Evolutionary conservation across 2,329 filamentous ascomycete genomes (phyloP).

Genomic region (Pseudogymnoascus sp.): DNA sequence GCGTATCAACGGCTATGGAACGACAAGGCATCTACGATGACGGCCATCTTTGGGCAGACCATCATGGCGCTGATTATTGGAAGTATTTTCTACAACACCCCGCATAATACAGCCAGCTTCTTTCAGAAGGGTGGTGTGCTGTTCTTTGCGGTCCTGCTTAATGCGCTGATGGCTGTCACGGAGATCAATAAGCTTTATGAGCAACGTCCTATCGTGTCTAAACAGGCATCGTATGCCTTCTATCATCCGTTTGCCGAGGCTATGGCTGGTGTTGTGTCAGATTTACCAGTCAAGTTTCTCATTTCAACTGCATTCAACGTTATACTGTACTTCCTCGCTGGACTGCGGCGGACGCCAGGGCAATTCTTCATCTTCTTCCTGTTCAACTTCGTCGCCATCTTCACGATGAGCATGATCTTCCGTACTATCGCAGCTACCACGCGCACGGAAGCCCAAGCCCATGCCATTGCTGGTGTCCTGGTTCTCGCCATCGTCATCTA

Average conservation of each 20-base stretch:
- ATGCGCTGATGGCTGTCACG: constrained; percentile 53
- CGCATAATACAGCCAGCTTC: constrained; percentile 44
- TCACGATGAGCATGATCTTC: constrained; percentile 81
- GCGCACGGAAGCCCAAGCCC: constrained; percentile 55
- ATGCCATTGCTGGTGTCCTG: constrained; percentile 49
- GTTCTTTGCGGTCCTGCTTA: constrained; percentile 60
- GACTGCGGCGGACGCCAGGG: constrained; percentile 62
- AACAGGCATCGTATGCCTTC: constrained; percentile 36
- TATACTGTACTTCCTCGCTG: constrained; percentile 66
- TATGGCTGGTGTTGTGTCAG: constrained; percentile 44
- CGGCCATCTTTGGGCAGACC: constrained; percentile 17
- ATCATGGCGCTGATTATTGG: constrained; percentile 53
- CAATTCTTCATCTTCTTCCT: constrained; percentile 81
- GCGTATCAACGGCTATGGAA: constrained; percentile 62
- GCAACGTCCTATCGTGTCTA: constrained; percentile 39
- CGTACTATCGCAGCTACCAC: constrained; percentile 67
- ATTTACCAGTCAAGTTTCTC: constrained; percentile 51
- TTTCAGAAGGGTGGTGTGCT: constrained; percentile 52
- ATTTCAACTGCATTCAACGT: constrained; percentile 45
- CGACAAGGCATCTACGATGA: constrained; percentile 31
- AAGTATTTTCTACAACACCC: constrained; percentile 54
- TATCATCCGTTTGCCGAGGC: constrained; percentile 47
- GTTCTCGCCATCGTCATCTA: constrained; percentile 16
- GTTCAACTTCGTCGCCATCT: constrained; percentile 60
- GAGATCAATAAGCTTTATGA: constrained; percentile 61